Evolutionary conservation across 768 basidiomycete species (phyloP), one percentile per base, ranked within the genome.

Genomic region (Tylopilus vinaceipallidus): DNA sequence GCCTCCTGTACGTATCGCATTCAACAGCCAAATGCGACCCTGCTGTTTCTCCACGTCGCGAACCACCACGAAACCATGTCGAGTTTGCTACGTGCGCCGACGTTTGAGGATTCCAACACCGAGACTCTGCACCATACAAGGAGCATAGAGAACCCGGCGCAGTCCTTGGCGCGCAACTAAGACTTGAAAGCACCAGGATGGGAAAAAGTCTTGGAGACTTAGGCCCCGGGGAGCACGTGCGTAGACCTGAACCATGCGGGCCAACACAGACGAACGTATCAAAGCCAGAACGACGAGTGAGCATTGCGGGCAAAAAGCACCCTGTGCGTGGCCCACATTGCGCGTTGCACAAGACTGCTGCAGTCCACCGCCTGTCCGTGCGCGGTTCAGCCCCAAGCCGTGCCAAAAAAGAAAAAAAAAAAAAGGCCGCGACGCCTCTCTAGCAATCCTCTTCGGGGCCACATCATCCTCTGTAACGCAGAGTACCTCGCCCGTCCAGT

Each of bases 371-470:
- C 53, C 56, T 50, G 75, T 76, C 50, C 68, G 78, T 66, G 50
- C 48, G 58, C 75, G 60, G 66, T 75, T 82, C 79, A 35, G 56
- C 69, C 65, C 44, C 57, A 16, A 19, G 39, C 6, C 16, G 44
- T 47, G 57, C 56, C 56, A 58, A 58, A 47, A 55, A 53, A 49
- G 60, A 68, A 36, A n/a, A n/a, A n/a, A n/a, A n/a, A n/a, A n/a
- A n/a, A n/a, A n/a, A n/a, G n/a, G n/a, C 79, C 74, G 70, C 73
- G 80, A 76, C 73, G 75, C 71, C 53, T 75, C 76, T 82, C 81
- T 82, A 23, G 66, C 54, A 49, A 49, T 36, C 57, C 50, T 50
- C 10, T 20, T 58, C 52, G 53, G 50, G 36, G 42, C 40, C 11
- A 19, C 55, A 29, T 24, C 36, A 42, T 32, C 45, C 41, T 23